These are phyloP conservation scores for Macroventuria anomochaeta DNA, from an alignment of 2,329 filamentous ascomycete species.

Conservation along the genomic window DNA sequence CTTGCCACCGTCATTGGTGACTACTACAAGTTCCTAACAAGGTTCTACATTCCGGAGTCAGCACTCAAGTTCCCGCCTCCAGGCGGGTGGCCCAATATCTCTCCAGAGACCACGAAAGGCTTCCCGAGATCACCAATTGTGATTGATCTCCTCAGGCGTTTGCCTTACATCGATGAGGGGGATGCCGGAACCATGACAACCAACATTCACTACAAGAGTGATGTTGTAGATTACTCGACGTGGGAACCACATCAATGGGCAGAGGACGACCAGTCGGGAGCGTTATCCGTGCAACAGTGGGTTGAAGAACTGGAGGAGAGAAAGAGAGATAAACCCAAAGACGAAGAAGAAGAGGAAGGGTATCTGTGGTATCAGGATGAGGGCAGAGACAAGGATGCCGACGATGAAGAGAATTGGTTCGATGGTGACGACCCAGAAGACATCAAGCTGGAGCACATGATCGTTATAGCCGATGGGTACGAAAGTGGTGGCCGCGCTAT, in stretches of 20 bases:
- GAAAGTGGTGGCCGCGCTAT: conserved; percentile 14
- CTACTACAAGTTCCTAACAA: conserved; percentile 20
- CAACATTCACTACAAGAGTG: conserved; percentile 15
- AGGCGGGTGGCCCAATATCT: conserved; percentile 21
- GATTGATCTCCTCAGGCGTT: conserved; percentile 17
- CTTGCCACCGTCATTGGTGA: conserved; percentile 13
- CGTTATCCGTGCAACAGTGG: not conserved
- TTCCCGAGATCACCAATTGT: conserved; percentile 7
- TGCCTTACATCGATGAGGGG: conserved; percentile 16
- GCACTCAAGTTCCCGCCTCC: conserved; percentile 9
- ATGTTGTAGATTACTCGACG: conserved; percentile 11
- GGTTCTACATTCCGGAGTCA: conserved; percentile 13
- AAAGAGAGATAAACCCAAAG: not conserved
- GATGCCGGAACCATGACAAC: conserved; percentile 1
- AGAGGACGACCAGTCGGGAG: not conserved
- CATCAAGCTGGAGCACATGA: conserved; percentile 7
- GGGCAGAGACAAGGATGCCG: not conserved
- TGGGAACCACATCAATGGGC: not conserved
- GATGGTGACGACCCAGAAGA: conserved; percentile 15
- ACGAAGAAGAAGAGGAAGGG: not conserved
- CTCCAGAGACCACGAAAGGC: not conserved
- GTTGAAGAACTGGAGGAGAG: not conserved
- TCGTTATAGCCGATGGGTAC: conserved; percentile 9
- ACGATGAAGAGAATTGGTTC: conserved; percentile 6
- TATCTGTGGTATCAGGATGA: conserved; percentile 2